phyloP scores from a whole-genome alignment of 805 yeast genomes.

The Ogataea philodendri region DNA sequence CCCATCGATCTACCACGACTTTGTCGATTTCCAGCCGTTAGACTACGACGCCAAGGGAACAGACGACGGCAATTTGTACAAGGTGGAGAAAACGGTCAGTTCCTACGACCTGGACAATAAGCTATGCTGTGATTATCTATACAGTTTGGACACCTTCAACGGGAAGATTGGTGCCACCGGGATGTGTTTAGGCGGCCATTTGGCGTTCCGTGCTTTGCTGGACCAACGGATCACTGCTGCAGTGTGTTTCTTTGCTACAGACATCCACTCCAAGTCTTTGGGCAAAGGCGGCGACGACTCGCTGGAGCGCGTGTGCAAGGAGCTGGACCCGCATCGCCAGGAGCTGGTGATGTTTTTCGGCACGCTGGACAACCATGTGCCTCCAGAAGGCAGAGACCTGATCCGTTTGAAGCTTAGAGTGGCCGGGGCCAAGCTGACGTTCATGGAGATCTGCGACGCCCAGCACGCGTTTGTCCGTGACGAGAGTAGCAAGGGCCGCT shows the following conservation, averaged over 20 bases:
- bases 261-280: conserved; percentile 64
- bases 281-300: conserved; percentile 73
- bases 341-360: conserved; percentile 74
- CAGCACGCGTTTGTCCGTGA: conserved; percentile 84
- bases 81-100: conserved; percentile 60
- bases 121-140: conserved; percentile 61
- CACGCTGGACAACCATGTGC: conserved; percentile 76
- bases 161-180: conserved; percentile 81
- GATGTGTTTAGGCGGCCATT: conserved; percentile 84
- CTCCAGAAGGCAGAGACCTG: conserved; percentile 71
- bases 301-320: conserved; percentile 47
- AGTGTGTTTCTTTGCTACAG: conserved; percentile 79
- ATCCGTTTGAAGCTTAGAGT: conserved; percentile 61
- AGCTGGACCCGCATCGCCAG: conserved; percentile 46
- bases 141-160: conserved; percentile 56
- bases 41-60: conserved; percentile 73
- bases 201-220: conserved; percentile 68
- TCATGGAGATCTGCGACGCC: conserved; percentile 73
- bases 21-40: conserved; percentile 58
- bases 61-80: conserved; percentile 67
- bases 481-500: conserved; percentile 76
- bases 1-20: conserved; percentile 78
- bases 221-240: conserved; percentile 64
- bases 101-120: conserved; percentile 76
- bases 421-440: conserved; percentile 60